A percentile compares a stretch with the other conserved stretches of the same genome.
phyloP scores from a whole-genome alignment of 2,329 filamentous ascomycete genomes.

The Coleophoma crateriformis region DNA sequence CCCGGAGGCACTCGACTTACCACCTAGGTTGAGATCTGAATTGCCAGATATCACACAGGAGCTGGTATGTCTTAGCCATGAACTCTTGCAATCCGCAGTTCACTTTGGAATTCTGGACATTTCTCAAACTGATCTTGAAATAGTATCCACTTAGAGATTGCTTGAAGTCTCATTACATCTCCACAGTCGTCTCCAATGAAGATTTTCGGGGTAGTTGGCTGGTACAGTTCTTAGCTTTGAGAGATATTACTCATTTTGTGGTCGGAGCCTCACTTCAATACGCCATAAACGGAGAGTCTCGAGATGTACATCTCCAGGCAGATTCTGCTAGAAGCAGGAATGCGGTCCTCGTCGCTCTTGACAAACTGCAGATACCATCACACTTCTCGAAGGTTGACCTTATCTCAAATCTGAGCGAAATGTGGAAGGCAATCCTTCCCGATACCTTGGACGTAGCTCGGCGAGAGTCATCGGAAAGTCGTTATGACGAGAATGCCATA shows the following conservation, averaged over 20 bases:
- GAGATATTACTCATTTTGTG: conserved; percentile 33
- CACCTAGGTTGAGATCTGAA: conserved; percentile 26
- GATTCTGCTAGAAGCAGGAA: conserved; percentile 30
- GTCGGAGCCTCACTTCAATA: conserved; percentile 34
- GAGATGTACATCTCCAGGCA: conserved; percentile 27
- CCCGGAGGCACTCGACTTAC: conserved; percentile 28
- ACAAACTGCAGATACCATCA: conserved; percentile 28
- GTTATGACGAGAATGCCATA: conserved; percentile 27
- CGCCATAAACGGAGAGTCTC: conserved; percentile 27
- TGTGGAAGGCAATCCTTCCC: conserved; percentile 31
- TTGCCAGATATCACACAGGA: conserved; percentile 31
- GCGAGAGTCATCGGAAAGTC: conserved; percentile 15
- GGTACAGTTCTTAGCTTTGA: conserved; percentile 31
- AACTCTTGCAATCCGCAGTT: too few species aligned
- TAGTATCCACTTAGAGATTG: conserved; percentile 33
- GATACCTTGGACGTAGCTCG: conserved; percentile 28
- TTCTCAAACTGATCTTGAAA: neutral
- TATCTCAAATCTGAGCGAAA: conserved; percentile 28
- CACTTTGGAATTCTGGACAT: too few species aligned
- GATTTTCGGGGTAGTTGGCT: conserved; percentile 30
- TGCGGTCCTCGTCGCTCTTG: conserved; percentile 29
- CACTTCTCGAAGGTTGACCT: conserved; percentile 30
- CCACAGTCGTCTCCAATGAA: conserved; percentile 25
- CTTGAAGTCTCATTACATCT: conserved; percentile 28
- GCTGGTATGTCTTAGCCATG: conserved; percentile 23